Evolutionary conservation across 352 stramenopile genomes (phyloP).

Genomic region (Pythium monospermum): DNA sequence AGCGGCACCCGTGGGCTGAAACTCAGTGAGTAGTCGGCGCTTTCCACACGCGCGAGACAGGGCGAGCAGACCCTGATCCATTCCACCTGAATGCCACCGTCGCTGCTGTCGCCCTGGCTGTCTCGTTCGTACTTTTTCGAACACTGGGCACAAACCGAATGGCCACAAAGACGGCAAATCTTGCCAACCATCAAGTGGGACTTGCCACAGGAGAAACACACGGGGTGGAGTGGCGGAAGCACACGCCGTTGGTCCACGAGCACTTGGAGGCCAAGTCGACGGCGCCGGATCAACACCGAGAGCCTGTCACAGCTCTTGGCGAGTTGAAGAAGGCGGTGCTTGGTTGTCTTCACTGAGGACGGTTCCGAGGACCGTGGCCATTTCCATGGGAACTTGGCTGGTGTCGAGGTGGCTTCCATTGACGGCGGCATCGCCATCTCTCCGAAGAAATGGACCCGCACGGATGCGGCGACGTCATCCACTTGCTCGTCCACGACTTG

Average conservation of each 20-base stretch:
- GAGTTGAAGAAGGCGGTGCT: slow-evolving; percentile 2
- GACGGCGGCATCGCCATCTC: not conserved
- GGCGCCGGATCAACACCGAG: slow-evolving; percentile 41
- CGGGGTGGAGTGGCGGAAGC: not conserved
- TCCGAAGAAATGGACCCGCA: slow-evolving; percentile 5
- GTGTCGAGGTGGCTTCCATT: too few relatives aligned
- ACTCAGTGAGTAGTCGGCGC: slow-evolving; percentile 23
- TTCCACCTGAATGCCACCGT: not conserved
- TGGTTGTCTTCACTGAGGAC: slow-evolving; percentile 1
- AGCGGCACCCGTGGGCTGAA: slow-evolving; percentile 15
- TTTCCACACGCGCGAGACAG: slow-evolving; percentile 8
- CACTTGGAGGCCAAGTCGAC: slow-evolving; percentile 48
- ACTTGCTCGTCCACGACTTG: not conserved
- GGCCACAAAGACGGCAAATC: slow-evolving; percentile 6
- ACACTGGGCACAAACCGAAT: slow-evolving; percentile 3
- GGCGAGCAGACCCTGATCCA: slow-evolving; percentile 10
- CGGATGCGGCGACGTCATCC: not conserved
- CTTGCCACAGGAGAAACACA: slow-evolving; percentile 1
- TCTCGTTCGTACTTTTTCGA: slow-evolving; percentile 12
- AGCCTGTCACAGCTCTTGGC: slow-evolving; percentile 20
- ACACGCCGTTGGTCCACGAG: slow-evolving; percentile 26
- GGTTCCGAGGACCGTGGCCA: not conserved
- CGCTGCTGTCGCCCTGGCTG: not conserved
- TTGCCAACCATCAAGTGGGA: not conserved
- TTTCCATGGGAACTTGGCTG: not conserved